Percentiles rank a stretch among this genome's conserved stretches.
Evolutionary conservation across 768 basidiomycete species (phyloP).

Genomic region (Suillus americanus): DNA sequence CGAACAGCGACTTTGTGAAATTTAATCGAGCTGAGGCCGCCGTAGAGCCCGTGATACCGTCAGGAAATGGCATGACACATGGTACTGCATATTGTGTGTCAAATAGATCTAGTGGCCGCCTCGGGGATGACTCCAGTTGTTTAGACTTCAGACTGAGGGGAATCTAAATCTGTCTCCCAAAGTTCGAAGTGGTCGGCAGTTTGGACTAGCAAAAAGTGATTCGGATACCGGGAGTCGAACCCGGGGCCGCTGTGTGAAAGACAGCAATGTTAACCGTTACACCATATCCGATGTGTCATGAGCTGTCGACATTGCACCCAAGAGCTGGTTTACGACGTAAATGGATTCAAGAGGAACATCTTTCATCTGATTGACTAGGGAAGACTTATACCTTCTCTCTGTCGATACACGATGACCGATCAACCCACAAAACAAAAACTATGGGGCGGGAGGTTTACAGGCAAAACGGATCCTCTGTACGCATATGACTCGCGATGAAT

Average conservation of each 20-base stretch:
- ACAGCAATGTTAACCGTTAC: constrained; percentile 22
- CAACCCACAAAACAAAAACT: constrained; percentile 67
- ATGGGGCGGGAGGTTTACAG: constrained; percentile 89
- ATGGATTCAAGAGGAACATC: too few relatives aligned
- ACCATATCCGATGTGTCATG: constrained; percentile 14
- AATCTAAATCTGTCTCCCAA: too few relatives aligned
- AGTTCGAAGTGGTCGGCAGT: too few relatives aligned
- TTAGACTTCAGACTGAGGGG: too few relatives aligned
- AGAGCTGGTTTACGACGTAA: too few relatives aligned
- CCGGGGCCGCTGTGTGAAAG: constrained; percentile 22
- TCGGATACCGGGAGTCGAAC: constrained; percentile 22
- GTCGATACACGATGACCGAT: constrained; percentile 30
- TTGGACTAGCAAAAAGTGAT: constrained; percentile 11
- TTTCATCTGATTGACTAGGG: background rate
- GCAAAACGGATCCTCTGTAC: constrained; percentile 68
- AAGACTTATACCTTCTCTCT: background rate
- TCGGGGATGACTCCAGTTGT: too few relatives aligned
- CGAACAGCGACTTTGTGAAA: too few relatives aligned
- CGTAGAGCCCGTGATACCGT: too few relatives aligned
- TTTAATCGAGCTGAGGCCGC: too few relatives aligned
- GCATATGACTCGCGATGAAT: constrained; percentile 10
- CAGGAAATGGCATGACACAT: too few relatives aligned
- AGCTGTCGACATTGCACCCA: background rate
- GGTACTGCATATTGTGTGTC: too few relatives aligned
- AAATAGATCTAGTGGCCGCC: too few relatives aligned